These are phyloP conservation scores for Punica granatum DNA, from an alignment of 345 rosid species.

Conservation along the genomic window DNA sequence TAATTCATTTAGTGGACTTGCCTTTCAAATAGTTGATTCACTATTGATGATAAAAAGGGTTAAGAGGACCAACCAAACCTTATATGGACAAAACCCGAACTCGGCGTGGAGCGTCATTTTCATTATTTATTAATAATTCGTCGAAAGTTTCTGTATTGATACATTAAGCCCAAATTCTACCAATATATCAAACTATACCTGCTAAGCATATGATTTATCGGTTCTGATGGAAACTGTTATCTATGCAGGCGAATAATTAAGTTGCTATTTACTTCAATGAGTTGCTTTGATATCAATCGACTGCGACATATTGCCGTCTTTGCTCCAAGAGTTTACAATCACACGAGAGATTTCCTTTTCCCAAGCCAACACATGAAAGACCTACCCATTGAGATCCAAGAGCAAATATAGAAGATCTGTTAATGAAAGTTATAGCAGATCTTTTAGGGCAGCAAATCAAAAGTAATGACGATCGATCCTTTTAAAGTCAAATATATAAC, in stretches of 20 bases:
- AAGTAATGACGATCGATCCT: neutral
- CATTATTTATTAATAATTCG: too few species aligned
- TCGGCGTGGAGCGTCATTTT: neutral
- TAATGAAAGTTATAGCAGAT: neutral
- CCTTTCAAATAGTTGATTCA: conserved; percentile 3
- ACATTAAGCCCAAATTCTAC: neutral
- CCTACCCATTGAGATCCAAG: neutral
- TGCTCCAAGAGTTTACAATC: neutral
- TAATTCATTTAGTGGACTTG: conserved; percentile 10
- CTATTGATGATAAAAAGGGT: neutral
- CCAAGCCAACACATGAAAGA: neutral
- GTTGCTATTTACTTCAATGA: neutral
- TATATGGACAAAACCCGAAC: neutral
- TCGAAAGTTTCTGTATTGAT: neutral
- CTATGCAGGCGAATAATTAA: neutral
- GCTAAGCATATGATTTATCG: too few species aligned
- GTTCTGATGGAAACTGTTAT: neutral
- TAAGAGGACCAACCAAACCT: neutral
- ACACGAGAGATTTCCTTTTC: neutral
- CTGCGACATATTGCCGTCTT: neutral
- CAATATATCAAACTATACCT: neutral
- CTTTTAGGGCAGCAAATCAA: neutral
- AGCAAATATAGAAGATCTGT: neutral
- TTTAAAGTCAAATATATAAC: neutral
- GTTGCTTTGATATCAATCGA: neutral